Evolutionary conservation across 2,329 filamentous ascomycete species (phyloP).

Genomic region (Fusarium sp.): DNA sequence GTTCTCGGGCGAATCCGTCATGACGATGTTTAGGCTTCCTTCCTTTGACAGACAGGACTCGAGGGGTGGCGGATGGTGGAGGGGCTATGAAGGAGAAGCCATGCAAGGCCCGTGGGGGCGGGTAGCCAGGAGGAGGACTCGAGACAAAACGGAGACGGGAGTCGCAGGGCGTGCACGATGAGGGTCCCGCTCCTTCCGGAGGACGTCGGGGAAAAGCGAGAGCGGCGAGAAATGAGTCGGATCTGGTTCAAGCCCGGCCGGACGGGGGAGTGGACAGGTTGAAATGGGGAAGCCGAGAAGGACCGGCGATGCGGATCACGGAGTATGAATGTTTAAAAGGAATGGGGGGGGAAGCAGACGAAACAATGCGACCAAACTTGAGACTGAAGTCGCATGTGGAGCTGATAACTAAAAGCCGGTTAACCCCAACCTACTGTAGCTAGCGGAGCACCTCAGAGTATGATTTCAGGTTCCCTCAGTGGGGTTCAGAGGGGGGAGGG

Average conservation of each 20-base stretch:
- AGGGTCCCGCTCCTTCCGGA: constrained; percentile 29
- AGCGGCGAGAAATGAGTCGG: not conserved
- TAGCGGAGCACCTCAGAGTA: constrained; percentile 4
- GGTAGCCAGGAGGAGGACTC: constrained; percentile 8
- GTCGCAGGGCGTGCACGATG: constrained; percentile 12
- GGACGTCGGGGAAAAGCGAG: not conserved
- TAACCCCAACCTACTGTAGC: constrained; percentile 11
- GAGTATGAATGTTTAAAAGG: constrained; percentile 17
- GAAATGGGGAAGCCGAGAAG: constrained; percentile 7
- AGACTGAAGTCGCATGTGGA: constrained; percentile 26
- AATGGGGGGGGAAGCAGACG: constrained; percentile 23
- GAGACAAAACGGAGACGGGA: constrained; percentile 13
- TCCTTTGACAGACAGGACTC: constrained; percentile 1
- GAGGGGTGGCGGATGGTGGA: constrained; percentile 8
- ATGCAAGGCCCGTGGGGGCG: constrained; percentile 32
- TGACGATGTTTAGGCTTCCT: constrained; percentile 31
- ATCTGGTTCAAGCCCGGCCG: constrained; percentile 1
- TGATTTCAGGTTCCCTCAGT: constrained; percentile 2
- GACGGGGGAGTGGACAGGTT: constrained; percentile 10
- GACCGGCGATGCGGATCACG: constrained; percentile 16
- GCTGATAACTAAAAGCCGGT: constrained; percentile 12
- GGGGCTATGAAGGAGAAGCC: constrained; percentile 13
- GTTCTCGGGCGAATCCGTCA: constrained; percentile 55
- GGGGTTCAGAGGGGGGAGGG: constrained; percentile 8
- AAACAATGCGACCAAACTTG: constrained; percentile 26